Evolutionary conservation across 2,329 filamentous ascomycete genomes (phyloP).

Genomic region (Paecilomyces variotii): DNA sequence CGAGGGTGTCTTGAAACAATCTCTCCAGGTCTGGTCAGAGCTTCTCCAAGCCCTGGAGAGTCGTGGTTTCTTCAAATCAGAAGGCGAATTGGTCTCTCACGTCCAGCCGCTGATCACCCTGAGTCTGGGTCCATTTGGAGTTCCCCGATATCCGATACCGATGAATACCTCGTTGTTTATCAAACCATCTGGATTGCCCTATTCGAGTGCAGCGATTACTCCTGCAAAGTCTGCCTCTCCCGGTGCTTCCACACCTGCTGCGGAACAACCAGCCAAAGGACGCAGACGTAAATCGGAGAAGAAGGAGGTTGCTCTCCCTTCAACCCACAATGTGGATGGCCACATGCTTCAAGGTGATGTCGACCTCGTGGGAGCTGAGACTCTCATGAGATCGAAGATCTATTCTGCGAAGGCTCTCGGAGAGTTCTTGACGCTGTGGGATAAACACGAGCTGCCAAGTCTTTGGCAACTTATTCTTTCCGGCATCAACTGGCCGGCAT

Average conservation of each 20-base stretch:
- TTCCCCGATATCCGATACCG: conserved; percentile 79
- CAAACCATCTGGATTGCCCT: conserved; percentile 83
- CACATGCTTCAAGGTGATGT: conserved; percentile 97
- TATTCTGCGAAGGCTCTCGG: conserved; percentile 81
- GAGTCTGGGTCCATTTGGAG: conserved; percentile 83
- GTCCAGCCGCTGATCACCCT: conserved; percentile 75
- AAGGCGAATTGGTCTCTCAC: conserved; percentile 64
- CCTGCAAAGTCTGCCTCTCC: conserved; percentile 31
- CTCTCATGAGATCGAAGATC: conserved; percentile 81
- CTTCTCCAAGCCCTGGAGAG: conserved; percentile 60
- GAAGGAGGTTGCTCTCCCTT: conserved; percentile 57
- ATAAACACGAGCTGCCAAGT: conserved; percentile 44
- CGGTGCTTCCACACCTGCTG: conserved; percentile 36
- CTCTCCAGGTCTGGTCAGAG: conserved; percentile 78
- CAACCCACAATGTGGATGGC: conserved; percentile 92
- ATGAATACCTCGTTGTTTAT: conserved; percentile 88
- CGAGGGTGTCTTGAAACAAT: conserved; percentile 69
- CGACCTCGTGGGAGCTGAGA: conserved; percentile 84
- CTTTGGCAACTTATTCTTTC: conserved; percentile 60
- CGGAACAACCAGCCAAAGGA: conserved; percentile 61
- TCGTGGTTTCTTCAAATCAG: conserved; percentile 56
- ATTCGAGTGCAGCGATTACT: conserved; percentile 43
- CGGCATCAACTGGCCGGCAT: conserved; percentile 63
- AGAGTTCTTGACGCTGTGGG: conserved; percentile 69
- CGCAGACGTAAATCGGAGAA: conserved; percentile 81